These are phyloP conservation scores for Cairneyella variabilis DNA, from an alignment of 495 filamentous ascomycete genomes.

Conservation along the genomic window DNA sequence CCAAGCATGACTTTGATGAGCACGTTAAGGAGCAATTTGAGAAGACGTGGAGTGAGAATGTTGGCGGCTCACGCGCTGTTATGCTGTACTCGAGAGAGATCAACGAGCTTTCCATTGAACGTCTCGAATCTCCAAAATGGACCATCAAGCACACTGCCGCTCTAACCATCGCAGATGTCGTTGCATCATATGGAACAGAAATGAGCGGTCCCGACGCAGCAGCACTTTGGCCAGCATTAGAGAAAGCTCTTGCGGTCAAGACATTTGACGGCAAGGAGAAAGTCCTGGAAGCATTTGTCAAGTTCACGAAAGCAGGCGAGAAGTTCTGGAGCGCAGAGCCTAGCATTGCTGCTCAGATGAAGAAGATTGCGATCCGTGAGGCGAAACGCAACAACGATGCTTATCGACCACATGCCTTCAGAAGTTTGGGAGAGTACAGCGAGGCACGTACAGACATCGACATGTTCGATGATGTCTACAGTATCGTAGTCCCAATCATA, in stretches of 20 bases:
- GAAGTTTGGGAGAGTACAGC: slow-evolving; percentile 67
- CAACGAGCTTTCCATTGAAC: slow-evolving; percentile 55
- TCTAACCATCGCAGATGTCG: slow-evolving; percentile 70
- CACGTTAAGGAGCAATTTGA: slow-evolving; percentile 70
- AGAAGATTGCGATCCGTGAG: slow-evolving; percentile 74
- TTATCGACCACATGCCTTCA: slow-evolving; percentile 74
- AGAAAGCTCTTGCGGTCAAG: slow-evolving; percentile 77
- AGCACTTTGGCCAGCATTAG: slow-evolving; percentile 74
- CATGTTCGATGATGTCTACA: slow-evolving; percentile 59
- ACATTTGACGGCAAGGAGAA: slow-evolving; percentile 93
- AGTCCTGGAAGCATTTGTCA: slow-evolving; percentile 78
- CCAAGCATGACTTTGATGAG: slow-evolving; percentile 77
- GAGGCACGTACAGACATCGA: slow-evolving; percentile 59
- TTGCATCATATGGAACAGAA: slow-evolving; percentile 49
- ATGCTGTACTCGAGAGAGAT: slow-evolving; percentile 84
- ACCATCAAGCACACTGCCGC: slow-evolving; percentile 84
- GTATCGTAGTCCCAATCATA: slow-evolving; percentile 56
- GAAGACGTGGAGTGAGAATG: slow-evolving; percentile 85
- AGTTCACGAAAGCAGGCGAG: slow-evolving; percentile 61
- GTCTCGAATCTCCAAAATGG: slow-evolving; percentile 79
- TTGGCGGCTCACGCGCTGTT: slow-evolving; percentile 77
- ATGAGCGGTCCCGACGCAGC: slow-evolving; percentile 53
- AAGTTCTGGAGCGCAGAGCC: slow-evolving; percentile 52
- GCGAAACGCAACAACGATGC: slow-evolving; percentile 81
- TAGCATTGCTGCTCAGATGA: slow-evolving; percentile 37